Evolutionary conservation across 148 eudicot species (phyloP), one percentile per base, ranked within the genome.

Genomic region (Persicaria tinctoria): DNA sequence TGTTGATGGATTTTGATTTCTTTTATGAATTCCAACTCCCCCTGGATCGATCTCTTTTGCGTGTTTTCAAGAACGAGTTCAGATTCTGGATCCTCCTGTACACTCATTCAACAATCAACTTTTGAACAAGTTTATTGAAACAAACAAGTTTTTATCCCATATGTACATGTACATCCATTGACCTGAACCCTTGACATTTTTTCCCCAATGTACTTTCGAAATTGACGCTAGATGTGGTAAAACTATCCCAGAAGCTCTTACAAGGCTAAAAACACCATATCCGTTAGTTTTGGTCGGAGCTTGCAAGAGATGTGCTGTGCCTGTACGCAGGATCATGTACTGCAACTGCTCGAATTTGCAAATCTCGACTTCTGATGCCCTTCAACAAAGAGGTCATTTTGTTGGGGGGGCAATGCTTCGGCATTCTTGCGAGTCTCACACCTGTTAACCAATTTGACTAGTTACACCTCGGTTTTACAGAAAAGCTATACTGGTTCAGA

Each of bases 91-190:
- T 66, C 70, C 27, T 23, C 27, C 47, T 66, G 47, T 66, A 66
- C 48, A 66, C 44, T 66, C 70, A 66, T 66, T 66, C 70, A 66
- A 66, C 70, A 66, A 23, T 23, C 27, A 23, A 23, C 27, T 23
- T 14, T 11, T 4, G 70, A 38, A 38, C 47, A 38, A 59, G 38
- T 59, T 7, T 13, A 59, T 0, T 32, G 17, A 18, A 32, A 16
- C 20, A 59, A 59, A 18, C 64, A 32, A 20, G 20, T 6, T 18
- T 32, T 59, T 18, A 59, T 59, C 38, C 32, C 20, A 32, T 41
- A 47, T 66, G 70, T 41, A 66, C 70, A 66, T 41, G 8, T 5
- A 41, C 5, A 13, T 14, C 70, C 13, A 27, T 66, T 20, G 38
- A 32, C 12, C 41, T 50, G 53, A 50, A 50, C 53, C 68, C 68